Evolutionary conservation across 257 asterid genomes (phyloP), one percentile per base, ranked within the genome.

Genomic region (Prunella vulgaris): DNA sequence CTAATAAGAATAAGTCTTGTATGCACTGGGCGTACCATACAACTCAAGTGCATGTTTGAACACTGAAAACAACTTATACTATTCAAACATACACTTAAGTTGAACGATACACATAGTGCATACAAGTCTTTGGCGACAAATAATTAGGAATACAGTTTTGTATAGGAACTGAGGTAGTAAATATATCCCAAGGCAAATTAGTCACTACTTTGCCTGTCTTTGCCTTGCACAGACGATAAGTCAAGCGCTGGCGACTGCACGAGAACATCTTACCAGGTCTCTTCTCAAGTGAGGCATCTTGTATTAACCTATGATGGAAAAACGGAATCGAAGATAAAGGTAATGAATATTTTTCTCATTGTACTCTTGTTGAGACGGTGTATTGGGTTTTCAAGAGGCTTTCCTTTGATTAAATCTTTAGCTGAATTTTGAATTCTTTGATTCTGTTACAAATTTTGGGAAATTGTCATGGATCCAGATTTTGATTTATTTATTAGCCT

Each of bases 241-340:
- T 74, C 96, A 90, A 75, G 95, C 93, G 18, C 72, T 90, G 64
- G 95, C 90, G 5, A 81, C 93, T 63, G 96, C 96, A 5, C 90
- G 95, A 0, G 96, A 90, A 76, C 96, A 89, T 66, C 66, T 90
- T 10, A 52, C 96, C 20, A 81, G 95, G 40, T 87, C 93, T 62
- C 89, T 90, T 66, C 83, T 90, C 77, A 89, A 84, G 85, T 87
- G 83, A 85, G 51, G 12, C 20, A 7, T 63, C 17, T 5, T 60
- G 27, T 40, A 37, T 58, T 14, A 14, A 24, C 14, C 66, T 25
- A 1, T 35, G 17, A 70, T 4, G 27, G 69, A 48, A 21, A 40
- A 9, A 3, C 4, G 25, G 3, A 21, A 40, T 5, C 4, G 18
- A 17, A 17, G 2, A 46, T 35, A 24, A 69, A 14, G 25, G 25